phyloP scores from a whole-genome alignment of 2,329 filamentous ascomycete genomes.

The Sarocladiaceae sp. region DNA sequence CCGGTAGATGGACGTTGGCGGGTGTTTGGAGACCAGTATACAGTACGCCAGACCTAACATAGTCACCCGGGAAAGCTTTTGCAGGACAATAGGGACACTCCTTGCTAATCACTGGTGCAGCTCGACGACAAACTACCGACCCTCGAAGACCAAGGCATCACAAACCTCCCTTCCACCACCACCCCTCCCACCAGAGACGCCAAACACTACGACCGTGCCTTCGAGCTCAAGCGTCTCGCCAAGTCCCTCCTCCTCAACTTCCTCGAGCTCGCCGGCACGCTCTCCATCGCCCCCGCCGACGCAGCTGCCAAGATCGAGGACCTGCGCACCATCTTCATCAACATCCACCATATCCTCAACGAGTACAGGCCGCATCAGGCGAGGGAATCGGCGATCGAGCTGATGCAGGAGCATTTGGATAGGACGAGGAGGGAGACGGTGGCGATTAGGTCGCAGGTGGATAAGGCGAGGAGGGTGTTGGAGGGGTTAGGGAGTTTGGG shows the following conservation, averaged over 20 bases:
- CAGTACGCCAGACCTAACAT: constrained; percentile 25
- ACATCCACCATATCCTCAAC: constrained; percentile 90
- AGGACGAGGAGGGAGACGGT: constrained; percentile 66
- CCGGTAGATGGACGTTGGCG: constrained; percentile 66
- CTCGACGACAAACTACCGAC: constrained; percentile 57
- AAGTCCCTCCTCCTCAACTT: constrained; percentile 87
- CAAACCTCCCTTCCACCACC: constrained; percentile 50
- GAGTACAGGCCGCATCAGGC: constrained; percentile 92
- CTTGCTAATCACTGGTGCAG: constrained; percentile 25
- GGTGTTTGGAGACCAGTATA: constrained; percentile 65
- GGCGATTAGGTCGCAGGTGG: constrained; percentile 58
- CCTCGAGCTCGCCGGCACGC: constrained; percentile 65
- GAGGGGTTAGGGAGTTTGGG: constrained; percentile 57
- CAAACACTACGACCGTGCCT: constrained; percentile 55
- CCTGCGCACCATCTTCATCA: constrained; percentile 75
- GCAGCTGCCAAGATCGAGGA: constrained; percentile 69
- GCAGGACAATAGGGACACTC: neutral
- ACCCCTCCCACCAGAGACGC: constrained; percentile 37
- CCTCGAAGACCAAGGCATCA: constrained; percentile 64
- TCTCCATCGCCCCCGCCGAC: constrained; percentile 29
- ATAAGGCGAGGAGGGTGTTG: constrained; percentile 68
- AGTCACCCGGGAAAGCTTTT: neutral
- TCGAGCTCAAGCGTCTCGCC: constrained; percentile 68
- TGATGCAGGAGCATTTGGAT: constrained; percentile 82
- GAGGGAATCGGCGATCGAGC: constrained; percentile 74